Evolutionary conservation across 352 stramenopile genomes (phyloP), one percentile per base, ranked within the genome.

Genomic region (Phytopythium oedochilum): DNA sequence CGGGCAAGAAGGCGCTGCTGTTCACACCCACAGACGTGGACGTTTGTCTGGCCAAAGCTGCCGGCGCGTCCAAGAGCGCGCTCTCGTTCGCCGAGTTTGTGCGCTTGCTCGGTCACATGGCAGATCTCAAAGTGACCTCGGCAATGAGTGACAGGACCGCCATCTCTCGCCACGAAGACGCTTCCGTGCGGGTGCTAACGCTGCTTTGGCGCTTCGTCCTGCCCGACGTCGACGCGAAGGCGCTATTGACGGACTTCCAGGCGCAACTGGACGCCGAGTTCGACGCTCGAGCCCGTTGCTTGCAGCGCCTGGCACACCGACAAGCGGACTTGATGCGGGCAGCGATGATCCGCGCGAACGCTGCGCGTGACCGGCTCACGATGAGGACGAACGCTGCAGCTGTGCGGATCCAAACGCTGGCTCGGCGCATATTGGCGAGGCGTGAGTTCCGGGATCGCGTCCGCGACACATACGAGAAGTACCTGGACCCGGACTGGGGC

Each of bases 381-480:
- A 42, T 59, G 18, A 60, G 57, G 48, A 15, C 28, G 34, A 29
- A 29, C 5, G 47, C 26, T 12, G 72, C 70, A 11, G 64, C 72
- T 2, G 56, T 75, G 1, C 46, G 56, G 7, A 43, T 88, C 1
- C 80, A 88, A 55, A 55, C 64, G 0, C 54, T 57, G 17, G 42
- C 55, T 48, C 71, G 75, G 18, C 57, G 51, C 3, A 36, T 77
- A 4, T 46, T 88, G 5, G 73, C 77, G 12, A 69, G 58, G 23
- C 56, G 63, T 15, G 53, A 68, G 51, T 40, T 73, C n/a, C 60
- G 64, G 0, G 32, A 42, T 17, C 55, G 56, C 9, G 66, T 88
- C 5, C 70, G 79, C 38, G 51, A 66, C 23, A 60, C 63, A 23
- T 92, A 91, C 57, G 71, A 86, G 15, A 92, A 92, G 50, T 89